These are phyloP conservation scores for Rubia tinctorum DNA, from an alignment of 305 asterid genomes.

Conservation along the genomic window DNA sequence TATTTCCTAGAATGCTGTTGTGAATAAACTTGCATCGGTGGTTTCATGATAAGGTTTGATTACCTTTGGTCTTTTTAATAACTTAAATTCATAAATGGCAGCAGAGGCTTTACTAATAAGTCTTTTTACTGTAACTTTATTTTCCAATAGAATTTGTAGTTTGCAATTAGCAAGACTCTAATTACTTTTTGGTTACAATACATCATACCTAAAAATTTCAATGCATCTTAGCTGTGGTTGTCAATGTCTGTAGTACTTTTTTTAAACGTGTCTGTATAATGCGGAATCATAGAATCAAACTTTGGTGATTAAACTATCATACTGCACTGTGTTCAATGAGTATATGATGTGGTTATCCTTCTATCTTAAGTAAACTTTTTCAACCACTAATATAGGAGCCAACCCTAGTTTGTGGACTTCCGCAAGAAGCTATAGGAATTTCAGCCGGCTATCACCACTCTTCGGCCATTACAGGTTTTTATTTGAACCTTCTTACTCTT, in stretches of 20 bases:
- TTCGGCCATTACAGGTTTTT: conserved; percentile 85
- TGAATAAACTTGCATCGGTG: background rate
- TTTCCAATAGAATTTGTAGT: background rate
- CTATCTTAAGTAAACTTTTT: background rate
- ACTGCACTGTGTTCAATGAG: background rate
- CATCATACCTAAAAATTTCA: background rate
- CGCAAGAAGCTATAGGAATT: conserved; percentile 50
- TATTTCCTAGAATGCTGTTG: background rate
- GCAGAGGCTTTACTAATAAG: background rate
- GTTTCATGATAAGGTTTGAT: background rate
- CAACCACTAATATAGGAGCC: conserved; percentile 54
- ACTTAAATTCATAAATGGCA: background rate
- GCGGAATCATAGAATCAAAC: background rate
- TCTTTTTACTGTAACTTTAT: background rate
- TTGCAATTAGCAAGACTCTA: background rate
- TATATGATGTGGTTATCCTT: background rate
- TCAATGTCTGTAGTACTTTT: background rate
- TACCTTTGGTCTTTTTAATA: background rate
- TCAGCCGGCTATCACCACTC: conserved; percentile 97
- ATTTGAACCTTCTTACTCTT: conserved; percentile 1
- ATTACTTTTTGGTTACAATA: background rate
- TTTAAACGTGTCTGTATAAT: background rate
- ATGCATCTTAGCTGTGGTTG: background rate
- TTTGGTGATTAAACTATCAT: background rate
- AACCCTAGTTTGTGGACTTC: conserved; percentile 54